Base-by-base conservation (phyloP, 2,329 filamentous ascomycete genomes). In the Alternaria sp. region DNA sequence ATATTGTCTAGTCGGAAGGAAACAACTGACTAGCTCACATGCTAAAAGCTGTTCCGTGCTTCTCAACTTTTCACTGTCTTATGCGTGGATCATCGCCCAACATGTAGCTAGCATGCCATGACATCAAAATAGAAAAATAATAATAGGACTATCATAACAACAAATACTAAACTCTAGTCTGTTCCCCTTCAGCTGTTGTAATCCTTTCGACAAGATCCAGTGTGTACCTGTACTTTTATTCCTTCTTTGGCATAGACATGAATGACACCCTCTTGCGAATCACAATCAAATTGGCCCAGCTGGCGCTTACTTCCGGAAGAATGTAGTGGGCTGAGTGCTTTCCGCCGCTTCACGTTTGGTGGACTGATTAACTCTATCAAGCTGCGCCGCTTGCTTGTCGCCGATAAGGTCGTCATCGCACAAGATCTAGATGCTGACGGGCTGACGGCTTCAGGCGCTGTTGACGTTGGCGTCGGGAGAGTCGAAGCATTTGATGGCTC, bases 321-420 rank as follows among this genome's bases (percentile, higher is more conserved):
- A 17, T 64, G 56, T 5, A 73, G 51, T 8, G 66, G 61, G 23
- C n/a, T 56, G 3, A 59, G 46, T 3, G 52, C 37, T 28, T 52
- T 69, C 5, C 57, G 64, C 14, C 68, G 65, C 46, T 73, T 73
- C 2, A 46, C 33, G 3, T 57, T 42, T 1, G 69, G 70, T 2
- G 69, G 70, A 37, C 65, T 72, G 17, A 70, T 60, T 2, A 54
- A 9, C 5, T 51, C 51, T 3, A 42, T 26, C 9, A 58, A 51
- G 11, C 51, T 63, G 33, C 56, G 56, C 29, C 60, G 66, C 24
- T 51, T 62, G 2, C 31, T n/a, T 24, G 26, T 41, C 14, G 41
- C 50, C n/a, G 48, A 24, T 3, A 28, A 13, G 11, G 5, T 4
- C 9, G 24, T 36, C 9, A 10, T 31, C 23, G 58, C 46, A 5